Percentiles rank a stretch among this genome's conserved stretches.
These are phyloP conservation scores for Torulaspora indica DNA, from an alignment of 805 yeast species.

Conservation along the genomic window DNA sequence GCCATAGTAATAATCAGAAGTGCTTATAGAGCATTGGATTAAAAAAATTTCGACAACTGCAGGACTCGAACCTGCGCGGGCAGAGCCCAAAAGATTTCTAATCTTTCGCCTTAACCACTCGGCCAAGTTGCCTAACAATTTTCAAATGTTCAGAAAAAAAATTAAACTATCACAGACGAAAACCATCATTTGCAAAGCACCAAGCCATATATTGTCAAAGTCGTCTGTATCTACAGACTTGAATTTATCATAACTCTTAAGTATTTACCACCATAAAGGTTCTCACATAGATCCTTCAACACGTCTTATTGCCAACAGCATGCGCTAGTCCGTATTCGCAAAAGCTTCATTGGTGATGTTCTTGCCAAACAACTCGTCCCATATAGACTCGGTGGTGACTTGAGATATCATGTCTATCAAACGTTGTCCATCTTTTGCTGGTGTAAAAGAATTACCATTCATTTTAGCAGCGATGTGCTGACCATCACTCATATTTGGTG, in stretches of 20 bases:
- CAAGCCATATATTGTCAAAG: too few relatives aligned
- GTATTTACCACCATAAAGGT: too few relatives aligned
- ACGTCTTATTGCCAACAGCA: too few relatives aligned
- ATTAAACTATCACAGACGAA: not conserved
- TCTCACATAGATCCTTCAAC: too few relatives aligned
- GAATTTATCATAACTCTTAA: too few relatives aligned
- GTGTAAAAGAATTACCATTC: conserved; percentile 5
- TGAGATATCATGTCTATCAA: conserved; percentile 59
- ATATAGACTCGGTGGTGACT: conserved; percentile 59
- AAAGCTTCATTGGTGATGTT: conserved; percentile 2
- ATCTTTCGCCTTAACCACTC: conserved; percentile 66
- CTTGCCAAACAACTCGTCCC: conserved; percentile 44
- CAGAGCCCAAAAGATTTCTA: conserved; percentile 55
- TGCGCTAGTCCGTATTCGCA: not conserved
- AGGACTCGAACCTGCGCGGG: conserved; percentile 69
- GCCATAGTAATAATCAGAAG: too few relatives aligned
- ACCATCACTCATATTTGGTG: conserved; percentile 4
- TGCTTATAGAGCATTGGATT: too few relatives aligned
- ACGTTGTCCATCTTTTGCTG: conserved; percentile 47
- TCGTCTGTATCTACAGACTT: too few relatives aligned
- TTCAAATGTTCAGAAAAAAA: too few relatives aligned
- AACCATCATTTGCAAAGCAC: too few relatives aligned
- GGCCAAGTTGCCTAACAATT: conserved; percentile 45
- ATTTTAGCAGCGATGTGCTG: conserved; percentile 3
- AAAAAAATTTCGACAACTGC: conserved; percentile 57